Percentiles rank a stretch among this genome's conserved stretches.
Conservation (phyloP, 768 basidiomycete species). For the Paxillus involutus region DNA sequence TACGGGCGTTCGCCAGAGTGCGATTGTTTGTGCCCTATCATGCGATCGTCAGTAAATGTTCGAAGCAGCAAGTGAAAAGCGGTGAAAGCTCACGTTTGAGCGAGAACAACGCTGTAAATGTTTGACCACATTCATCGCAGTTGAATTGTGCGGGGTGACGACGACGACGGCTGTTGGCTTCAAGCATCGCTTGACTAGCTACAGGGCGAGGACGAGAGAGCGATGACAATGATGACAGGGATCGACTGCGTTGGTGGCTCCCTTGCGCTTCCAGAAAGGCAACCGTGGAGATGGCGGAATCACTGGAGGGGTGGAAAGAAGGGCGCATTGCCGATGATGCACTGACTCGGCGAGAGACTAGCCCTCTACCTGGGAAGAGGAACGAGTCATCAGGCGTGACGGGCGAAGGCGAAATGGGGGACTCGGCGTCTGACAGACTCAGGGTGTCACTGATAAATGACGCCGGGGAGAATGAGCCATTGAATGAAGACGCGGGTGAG, state of each 20-base stretch:
- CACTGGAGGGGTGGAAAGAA: not conserved
- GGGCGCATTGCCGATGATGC: conserved; percentile 3
- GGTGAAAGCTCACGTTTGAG: conserved; percentile 26
- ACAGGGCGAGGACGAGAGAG: conserved; percentile 17
- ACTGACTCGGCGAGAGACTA: conserved; percentile 2
- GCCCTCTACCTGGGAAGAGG: conserved; percentile 1
- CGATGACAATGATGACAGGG: conserved; percentile 7
- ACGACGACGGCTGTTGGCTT: conserved; percentile 31
- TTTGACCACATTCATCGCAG: conserved; percentile 21
- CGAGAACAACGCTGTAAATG: conserved; percentile 32
- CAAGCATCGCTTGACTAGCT: conserved; percentile 33
- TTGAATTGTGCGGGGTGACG: conserved; percentile 22
- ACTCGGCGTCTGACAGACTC: conserved; percentile 21
- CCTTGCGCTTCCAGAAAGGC: not conserved
- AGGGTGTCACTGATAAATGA: conserved; percentile 9
- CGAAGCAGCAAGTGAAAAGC: not conserved
- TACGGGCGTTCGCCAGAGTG: conserved; percentile 29
- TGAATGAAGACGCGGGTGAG: conserved; percentile 28
- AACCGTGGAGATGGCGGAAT: conserved; percentile 1
- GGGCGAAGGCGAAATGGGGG: conserved; percentile 17
- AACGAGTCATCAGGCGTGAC: conserved; percentile 7
- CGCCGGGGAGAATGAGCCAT: conserved; percentile 22
- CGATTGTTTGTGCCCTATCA: conserved; percentile 28
- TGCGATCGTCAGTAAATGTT: conserved; percentile 6
- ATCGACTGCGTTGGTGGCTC: conserved; percentile 16